These are phyloP conservation scores for Hericium coralloides DNA, from an alignment of 768 basidiomycete genomes.

Conservation along the genomic window DNA sequence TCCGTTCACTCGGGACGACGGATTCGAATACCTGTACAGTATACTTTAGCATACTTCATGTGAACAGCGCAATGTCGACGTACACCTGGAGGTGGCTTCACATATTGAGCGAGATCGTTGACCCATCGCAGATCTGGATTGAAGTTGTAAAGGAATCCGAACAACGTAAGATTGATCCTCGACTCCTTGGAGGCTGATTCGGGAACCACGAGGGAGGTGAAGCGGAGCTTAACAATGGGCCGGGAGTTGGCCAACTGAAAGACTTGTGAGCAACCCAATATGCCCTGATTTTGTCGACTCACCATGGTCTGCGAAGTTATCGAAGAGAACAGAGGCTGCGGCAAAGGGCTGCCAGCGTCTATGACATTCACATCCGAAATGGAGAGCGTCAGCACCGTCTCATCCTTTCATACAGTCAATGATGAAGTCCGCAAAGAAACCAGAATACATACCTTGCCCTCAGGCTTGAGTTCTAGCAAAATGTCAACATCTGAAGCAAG, in stretches of 20 bases:
- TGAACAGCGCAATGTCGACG: constrained; percentile 20
- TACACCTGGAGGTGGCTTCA: constrained; percentile 84
- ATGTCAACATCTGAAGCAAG: constrained; percentile 53
- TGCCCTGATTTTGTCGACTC: constrained; percentile 17
- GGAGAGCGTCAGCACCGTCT: constrained; percentile 55
- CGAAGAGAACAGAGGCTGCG: constrained; percentile 37
- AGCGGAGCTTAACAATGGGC: constrained; percentile 52
- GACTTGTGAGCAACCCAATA: neutral
- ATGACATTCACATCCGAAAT: constrained; percentile 52
- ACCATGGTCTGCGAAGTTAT: constrained; percentile 56
- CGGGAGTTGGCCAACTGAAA: constrained; percentile 26
- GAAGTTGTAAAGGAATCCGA: constrained; percentile 54
- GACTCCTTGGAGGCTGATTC: constrained; percentile 73
- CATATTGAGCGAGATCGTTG: constrained; percentile 50
- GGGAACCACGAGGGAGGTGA: constrained; percentile 53
- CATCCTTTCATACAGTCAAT: constrained; percentile 37
- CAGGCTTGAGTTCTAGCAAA: constrained; percentile 57
- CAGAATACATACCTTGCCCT: constrained; percentile 49
- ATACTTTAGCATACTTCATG: neutral
- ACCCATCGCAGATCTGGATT: constrained; percentile 57
- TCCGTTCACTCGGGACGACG: constrained; percentile 85
- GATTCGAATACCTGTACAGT: constrained; percentile 74
- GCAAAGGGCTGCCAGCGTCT: constrained; percentile 33
- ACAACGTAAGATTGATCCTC: constrained; percentile 51
- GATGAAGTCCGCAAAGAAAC: neutral